phyloP scores from a whole-genome alignment of 257 asterid genomes.

The Eucommia ulmoides region DNA sequence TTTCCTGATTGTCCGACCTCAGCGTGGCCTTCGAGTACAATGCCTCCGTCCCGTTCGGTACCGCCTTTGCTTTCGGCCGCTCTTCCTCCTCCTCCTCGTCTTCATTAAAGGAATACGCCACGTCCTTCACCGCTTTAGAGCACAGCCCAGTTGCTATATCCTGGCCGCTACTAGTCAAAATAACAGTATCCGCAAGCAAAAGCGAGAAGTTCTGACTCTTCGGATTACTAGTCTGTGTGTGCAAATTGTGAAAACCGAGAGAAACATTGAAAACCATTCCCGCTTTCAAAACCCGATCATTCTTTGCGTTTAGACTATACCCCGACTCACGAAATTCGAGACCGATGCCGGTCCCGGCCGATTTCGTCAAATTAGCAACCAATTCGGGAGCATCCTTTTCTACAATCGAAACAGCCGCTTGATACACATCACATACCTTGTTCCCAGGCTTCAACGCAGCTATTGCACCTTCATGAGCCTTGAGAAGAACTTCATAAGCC shows the following conservation, averaged over 20 bases:
- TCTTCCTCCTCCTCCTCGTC: constrained; percentile 42
- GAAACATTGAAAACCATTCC: constrained; percentile 73
- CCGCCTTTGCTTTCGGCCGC: constrained; percentile 18
- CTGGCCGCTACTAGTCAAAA: constrained; percentile 22
- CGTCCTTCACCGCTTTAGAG: constrained; percentile 37
- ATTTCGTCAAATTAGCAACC: constrained; percentile 42
- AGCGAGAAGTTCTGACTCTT: constrained; percentile 44
- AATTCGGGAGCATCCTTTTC: constrained; percentile 55
- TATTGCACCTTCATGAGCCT: constrained; percentile 66
- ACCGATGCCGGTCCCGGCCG: constrained; percentile 81
- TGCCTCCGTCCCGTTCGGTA: constrained; percentile 16
- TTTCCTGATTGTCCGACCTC: constrained; percentile 58
- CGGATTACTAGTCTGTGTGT: constrained; percentile 29
- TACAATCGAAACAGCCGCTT: constrained; percentile 47
- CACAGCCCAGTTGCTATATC: constrained; percentile 38
- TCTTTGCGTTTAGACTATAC: constrained; percentile 41
- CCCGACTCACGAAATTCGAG: constrained; percentile 75
- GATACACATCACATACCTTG: constrained; percentile 37
- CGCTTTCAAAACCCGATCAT: constrained; percentile 40
- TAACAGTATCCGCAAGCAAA: constrained; percentile 67
- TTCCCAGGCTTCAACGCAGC: constrained; percentile 52
- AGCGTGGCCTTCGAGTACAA: constrained; percentile 51
- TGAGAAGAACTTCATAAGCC: constrained; percentile 63
- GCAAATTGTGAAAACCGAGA: constrained; percentile 61
- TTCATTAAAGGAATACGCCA: constrained; percentile 44